phyloP scores from a whole-genome alignment of 495 filamentous ascomycete genomes.

The Tuber magnatum region DNA sequence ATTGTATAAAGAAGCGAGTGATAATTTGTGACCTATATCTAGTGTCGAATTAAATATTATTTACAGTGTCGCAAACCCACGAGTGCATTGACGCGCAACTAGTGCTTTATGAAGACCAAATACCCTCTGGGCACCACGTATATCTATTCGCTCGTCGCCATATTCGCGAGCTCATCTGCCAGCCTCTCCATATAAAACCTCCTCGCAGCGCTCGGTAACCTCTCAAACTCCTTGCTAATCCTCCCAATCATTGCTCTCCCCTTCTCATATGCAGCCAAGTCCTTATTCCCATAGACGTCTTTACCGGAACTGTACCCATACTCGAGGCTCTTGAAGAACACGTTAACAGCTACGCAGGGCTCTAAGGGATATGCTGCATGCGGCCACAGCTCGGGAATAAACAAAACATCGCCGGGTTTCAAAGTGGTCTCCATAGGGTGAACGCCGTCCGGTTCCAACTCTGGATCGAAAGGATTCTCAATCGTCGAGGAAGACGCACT shows the following conservation, averaged over 20 bases:
- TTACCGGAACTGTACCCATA: conserved; percentile 63
- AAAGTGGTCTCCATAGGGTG: conserved; percentile 62
- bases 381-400: conserved; percentile 73
- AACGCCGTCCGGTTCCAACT: conserved; percentile 47
- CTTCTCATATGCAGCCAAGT: conserved; percentile 76
- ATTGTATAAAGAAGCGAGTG: not conserved
- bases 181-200: conserved; percentile 71
- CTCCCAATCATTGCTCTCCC: conserved; percentile 63
- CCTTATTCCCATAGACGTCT: conserved; percentile 84
- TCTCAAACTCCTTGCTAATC: conserved; percentile 60
- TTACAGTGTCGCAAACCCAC: not conserved
- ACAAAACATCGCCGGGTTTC: conserved; percentile 65
- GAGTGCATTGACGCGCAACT: not conserved
- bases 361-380: conserved; percentile 58
- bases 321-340: conserved; percentile 70
- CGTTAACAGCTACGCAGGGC: conserved; percentile 73
- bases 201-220: conserved; percentile 57
- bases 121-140: too few relatives aligned
- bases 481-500: conserved; percentile 72
- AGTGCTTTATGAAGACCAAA: not conserved
- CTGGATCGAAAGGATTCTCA: conserved; percentile 56
- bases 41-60: not conserved
- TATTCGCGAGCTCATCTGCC: conserved; percentile 56
- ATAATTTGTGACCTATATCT: not conserved
- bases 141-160: conserved; percentile 15